Percentiles rank a stretch among this genome's conserved stretches.
Conservation (phyloP, 345 rosid species). For the Populus alba region DNA sequence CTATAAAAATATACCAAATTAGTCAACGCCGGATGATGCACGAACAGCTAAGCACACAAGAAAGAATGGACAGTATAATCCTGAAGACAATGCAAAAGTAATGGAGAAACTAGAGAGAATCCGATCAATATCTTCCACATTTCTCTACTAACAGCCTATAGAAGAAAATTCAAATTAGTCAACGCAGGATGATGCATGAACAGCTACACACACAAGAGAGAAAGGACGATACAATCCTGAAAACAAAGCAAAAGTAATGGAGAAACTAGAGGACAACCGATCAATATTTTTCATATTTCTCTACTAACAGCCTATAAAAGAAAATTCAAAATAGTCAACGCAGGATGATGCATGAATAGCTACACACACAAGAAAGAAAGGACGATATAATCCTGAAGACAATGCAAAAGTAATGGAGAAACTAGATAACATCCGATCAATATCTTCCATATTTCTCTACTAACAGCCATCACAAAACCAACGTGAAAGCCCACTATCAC, state of each 20-base stretch:
- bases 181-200: not conserved
- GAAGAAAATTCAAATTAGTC: too few species aligned
- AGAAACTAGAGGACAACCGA: not conserved
- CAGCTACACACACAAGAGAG: not conserved
- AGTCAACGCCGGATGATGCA: not conserved
- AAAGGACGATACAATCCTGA: not conserved
- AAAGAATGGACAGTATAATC: not conserved
- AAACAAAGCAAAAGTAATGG: not conserved
- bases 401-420: not conserved
- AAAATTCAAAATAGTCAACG: not conserved
- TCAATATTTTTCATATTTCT: slow-evolving; percentile 66
- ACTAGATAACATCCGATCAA: not conserved
- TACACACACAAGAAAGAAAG: not conserved
- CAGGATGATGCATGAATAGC: not conserved
- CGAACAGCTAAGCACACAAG: not conserved
- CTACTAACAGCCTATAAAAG: slow-evolving; percentile 44
- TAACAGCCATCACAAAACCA: not conserved
- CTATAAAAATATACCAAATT: slow-evolving; percentile 19
- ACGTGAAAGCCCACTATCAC: too few species aligned
- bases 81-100: not conserved
- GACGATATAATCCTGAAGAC: not conserved
- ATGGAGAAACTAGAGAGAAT: not conserved
- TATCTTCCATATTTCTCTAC: not conserved
- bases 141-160: not conserved
- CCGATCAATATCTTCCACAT: not conserved